phyloP scores from a whole-genome alignment of 176 grass and related monocot genomes.

The Triticum aestivum region DNA sequence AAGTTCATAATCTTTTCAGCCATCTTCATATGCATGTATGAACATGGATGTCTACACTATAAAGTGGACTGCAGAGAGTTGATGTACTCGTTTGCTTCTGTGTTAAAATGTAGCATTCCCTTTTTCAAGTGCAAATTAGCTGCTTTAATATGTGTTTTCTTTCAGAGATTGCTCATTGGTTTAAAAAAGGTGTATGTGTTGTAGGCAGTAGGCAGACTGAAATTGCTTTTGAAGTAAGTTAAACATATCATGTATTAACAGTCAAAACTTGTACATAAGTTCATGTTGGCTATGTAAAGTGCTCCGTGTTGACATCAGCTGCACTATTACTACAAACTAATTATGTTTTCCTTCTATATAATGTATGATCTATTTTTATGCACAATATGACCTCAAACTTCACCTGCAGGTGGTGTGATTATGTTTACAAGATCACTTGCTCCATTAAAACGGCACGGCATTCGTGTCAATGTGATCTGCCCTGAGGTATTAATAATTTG shows the following conservation, averaged over 20 bases:
- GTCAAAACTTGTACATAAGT: not conserved
- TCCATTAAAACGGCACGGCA: conserved; percentile 58
- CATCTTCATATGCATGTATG: not conserved
- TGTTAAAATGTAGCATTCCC: not conserved
- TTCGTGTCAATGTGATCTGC: conserved; percentile 84
- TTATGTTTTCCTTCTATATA: not conserved
- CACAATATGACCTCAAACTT: conserved; percentile 20
- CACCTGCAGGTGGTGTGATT: conserved; percentile 64
- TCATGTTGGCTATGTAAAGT: conserved; percentile 11
- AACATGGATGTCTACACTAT: not conserved
- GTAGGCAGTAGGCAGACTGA: not conserved
- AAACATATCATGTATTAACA: not conserved
- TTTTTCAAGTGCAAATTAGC: not conserved
- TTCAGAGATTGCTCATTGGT: not conserved
- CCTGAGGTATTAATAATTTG: conserved; percentile 58
- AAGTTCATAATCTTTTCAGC: not conserved
- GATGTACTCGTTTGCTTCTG: not conserved
- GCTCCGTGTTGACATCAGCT: not conserved
- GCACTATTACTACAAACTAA: not conserved
- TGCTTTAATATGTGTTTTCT: not conserved
- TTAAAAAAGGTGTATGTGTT: not conserved
- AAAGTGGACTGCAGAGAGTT: not conserved
- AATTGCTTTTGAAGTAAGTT: not conserved
- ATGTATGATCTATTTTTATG: not conserved
- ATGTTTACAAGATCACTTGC: conserved; percentile 88